Percentiles rank a stretch among this genome's conserved stretches.
phyloP scores from a whole-genome alignment of 2,329 filamentous ascomycete species.

The Fusarium buxicola region DNA sequence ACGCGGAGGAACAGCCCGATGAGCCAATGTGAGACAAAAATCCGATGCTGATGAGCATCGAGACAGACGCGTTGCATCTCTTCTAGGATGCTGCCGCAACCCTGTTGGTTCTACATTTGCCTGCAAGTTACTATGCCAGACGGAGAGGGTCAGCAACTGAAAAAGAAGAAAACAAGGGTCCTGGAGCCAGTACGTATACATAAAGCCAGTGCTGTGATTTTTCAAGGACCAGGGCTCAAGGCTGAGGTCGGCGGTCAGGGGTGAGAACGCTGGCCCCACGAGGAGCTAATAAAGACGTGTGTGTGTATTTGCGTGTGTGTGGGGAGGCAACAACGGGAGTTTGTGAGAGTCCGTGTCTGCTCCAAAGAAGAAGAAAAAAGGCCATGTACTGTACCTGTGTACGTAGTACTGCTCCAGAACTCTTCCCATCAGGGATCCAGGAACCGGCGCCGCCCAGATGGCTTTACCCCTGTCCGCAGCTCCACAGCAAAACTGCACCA shows the following conservation, averaged over 20 bases:
- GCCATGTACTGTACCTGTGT: no score
- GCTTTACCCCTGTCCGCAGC: conserved; percentile 19
- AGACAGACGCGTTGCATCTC: conserved; percentile 37
- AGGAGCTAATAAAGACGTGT: conserved; percentile 20
- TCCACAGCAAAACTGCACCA: conserved; percentile 22
- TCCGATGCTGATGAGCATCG: conserved; percentile 36
- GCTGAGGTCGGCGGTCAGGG: conserved; percentile 31
- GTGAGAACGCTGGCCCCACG: conserved; percentile 20
- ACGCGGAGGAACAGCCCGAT: conserved; percentile 26
- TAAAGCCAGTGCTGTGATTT: conserved; percentile 18
- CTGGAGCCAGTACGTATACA: conserved; percentile 11
- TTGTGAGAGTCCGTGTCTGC: conserved; percentile 8
- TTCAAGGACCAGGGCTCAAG: conserved; percentile 21
- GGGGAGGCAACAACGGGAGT: conserved; percentile 8
- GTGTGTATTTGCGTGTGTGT: conserved; percentile 5
- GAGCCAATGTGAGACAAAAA: conserved; percentile 34
- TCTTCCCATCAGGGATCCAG: conserved; percentile 9
- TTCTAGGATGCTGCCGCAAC: conserved; percentile 34
- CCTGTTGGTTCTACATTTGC: conserved; percentile 38
- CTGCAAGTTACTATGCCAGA: conserved; percentile 33
- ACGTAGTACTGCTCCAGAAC: conserved; percentile 1
- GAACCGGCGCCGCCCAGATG: conserved; percentile 6
- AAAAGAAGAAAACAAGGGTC: conserved; percentile 29
- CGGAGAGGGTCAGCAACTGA: conserved; percentile 27
- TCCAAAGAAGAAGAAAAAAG: background rate